A percentile compares a stretch with the other conserved stretches of the same genome.
phyloP scores from a whole-genome alignment of 2,329 filamentous ascomycete genomes.

The Apiospora phragmitis region DNA sequence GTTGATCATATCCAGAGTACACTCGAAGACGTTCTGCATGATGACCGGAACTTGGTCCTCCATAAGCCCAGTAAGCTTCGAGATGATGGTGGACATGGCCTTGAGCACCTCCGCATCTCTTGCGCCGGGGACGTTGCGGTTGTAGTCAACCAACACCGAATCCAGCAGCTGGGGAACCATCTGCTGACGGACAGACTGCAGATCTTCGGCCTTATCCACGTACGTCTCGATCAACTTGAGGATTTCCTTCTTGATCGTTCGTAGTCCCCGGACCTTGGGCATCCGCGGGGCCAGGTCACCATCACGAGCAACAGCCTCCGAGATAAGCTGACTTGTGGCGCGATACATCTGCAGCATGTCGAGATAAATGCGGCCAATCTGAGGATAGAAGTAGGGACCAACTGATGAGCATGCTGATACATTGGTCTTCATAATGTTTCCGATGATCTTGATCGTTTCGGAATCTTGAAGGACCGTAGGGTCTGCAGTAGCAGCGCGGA shows the following conservation, averaged over 20 bases:
- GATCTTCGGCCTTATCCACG: constrained; percentile 95
- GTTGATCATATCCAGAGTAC: constrained; percentile 99
- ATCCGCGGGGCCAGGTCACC: constrained; percentile 95
- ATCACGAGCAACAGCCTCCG: constrained; percentile 83
- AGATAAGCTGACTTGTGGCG: constrained; percentile 94
- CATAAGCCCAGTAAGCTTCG: constrained; percentile 94
- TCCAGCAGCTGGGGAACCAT: constrained; percentile 96
- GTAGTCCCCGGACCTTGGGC: constrained; percentile 89
- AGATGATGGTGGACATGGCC: constrained; percentile 96
- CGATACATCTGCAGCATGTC: constrained; percentile 99
- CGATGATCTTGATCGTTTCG: constrained; percentile 97
- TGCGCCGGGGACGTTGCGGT: constrained; percentile 92
- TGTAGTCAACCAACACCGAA: constrained; percentile 93
- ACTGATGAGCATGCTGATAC: constrained; percentile 98
- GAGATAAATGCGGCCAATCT: constrained; percentile 95
- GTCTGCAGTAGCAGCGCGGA: constrained; percentile 80
- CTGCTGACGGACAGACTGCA: constrained; percentile 87
- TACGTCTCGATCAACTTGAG: constrained; percentile 98
- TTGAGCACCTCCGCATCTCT: constrained; percentile 95
- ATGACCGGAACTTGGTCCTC: constrained; percentile 96
- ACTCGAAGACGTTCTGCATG: constrained; percentile 98
- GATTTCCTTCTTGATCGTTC: constrained; percentile 99
- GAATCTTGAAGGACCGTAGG: constrained; percentile 85
- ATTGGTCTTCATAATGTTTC: constrained; percentile 99
- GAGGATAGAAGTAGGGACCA: constrained; percentile 95